phyloP scores from a whole-genome alignment of 2,329 filamentous ascomycete species.

The Fusarium annulatum region DNA sequence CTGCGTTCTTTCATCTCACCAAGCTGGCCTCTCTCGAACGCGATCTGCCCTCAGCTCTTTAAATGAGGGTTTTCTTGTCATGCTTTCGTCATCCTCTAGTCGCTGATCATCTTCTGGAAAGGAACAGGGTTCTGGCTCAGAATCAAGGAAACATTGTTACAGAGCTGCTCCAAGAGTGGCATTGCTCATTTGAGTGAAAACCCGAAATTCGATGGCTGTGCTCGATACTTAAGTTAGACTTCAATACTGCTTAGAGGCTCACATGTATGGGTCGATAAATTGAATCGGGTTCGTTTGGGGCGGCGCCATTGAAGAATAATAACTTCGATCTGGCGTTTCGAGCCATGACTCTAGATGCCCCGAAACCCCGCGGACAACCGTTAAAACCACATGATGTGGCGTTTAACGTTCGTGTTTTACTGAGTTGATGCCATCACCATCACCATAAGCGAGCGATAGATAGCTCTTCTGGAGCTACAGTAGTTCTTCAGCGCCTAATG shows the following conservation, averaged over 20 bases:
- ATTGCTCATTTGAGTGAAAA: not conserved
- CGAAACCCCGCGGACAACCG: conserved; percentile 4
- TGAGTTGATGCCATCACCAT: conserved; percentile 1
- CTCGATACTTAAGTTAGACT: not conserved
- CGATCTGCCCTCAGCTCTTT: conserved; percentile 14
- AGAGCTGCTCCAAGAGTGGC: not conserved
- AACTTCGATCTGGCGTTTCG: conserved; percentile 13
- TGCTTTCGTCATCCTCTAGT: conserved; percentile 25
- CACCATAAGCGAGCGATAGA: conserved; percentile 2
- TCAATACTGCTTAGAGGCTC: not conserved
- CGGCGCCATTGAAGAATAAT: conserved; percentile 21
- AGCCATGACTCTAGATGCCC: conserved; percentile 12
- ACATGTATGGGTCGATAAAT: not conserved
- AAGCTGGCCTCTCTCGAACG: conserved; percentile 6
- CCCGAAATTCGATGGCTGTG: not conserved
- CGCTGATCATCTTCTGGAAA: conserved; percentile 7
- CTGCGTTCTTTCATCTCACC: conserved; percentile 20
- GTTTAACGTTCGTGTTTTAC: conserved; percentile 25
- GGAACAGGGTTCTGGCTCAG: conserved; percentile 13
- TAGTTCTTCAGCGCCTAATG: not conserved
- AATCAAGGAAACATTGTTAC: not conserved
- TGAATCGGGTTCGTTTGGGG: conserved; percentile 5
- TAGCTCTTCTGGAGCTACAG: not conserved
- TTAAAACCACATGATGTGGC: conserved; percentile 26
- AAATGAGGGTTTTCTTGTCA: conserved; percentile 15